phyloP scores from a whole-genome alignment of 2,329 filamentous ascomycete genomes.

The Fusarium sarcochroum region DNA sequence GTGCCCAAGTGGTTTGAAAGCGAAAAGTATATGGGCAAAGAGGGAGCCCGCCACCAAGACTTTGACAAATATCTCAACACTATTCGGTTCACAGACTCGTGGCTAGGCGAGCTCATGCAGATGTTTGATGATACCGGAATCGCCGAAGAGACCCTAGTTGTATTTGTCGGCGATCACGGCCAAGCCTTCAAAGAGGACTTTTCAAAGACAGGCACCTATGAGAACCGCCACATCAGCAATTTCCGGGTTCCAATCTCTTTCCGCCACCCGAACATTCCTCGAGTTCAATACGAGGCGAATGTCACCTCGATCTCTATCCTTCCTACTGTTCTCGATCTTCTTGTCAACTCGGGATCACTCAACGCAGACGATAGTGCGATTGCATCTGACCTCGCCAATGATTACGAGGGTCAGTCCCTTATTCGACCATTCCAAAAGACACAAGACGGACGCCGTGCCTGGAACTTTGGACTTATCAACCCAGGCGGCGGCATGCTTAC shows the following conservation, averaged over 20 bases:
- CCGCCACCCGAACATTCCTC: constrained; percentile 51
- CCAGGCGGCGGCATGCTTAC: constrained; percentile 52
- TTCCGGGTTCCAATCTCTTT: constrained; percentile 52
- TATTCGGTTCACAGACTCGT: constrained; percentile 50
- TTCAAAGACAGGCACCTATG: constrained; percentile 51
- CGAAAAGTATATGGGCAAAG: constrained; percentile 44
- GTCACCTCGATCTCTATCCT: constrained; percentile 52
- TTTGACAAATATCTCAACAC: constrained; percentile 53
- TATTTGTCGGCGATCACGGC: constrained; percentile 54
- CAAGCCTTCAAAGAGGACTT: constrained; percentile 52
- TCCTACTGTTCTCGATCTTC: constrained; percentile 53
- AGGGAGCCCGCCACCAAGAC: constrained; percentile 46
- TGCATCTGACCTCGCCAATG: constrained; percentile 47
- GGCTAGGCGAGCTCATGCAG: constrained; percentile 52
- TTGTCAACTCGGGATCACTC: constrained; percentile 51
- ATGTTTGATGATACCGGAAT: constrained; percentile 52
- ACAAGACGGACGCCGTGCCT: constrained; percentile 45
- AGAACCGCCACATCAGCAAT: constrained; percentile 52
- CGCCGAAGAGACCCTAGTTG: constrained; percentile 52
- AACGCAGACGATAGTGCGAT: constrained; percentile 40
- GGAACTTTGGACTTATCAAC: constrained; percentile 55
- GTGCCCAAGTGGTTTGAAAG: constrained; percentile 46
- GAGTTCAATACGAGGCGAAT: constrained; percentile 49
- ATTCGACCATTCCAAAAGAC: constrained; percentile 47
- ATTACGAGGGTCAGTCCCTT: constrained; percentile 53